Conservation (phyloP, 83 land plant genomes). For the Picea mariana region DNA sequence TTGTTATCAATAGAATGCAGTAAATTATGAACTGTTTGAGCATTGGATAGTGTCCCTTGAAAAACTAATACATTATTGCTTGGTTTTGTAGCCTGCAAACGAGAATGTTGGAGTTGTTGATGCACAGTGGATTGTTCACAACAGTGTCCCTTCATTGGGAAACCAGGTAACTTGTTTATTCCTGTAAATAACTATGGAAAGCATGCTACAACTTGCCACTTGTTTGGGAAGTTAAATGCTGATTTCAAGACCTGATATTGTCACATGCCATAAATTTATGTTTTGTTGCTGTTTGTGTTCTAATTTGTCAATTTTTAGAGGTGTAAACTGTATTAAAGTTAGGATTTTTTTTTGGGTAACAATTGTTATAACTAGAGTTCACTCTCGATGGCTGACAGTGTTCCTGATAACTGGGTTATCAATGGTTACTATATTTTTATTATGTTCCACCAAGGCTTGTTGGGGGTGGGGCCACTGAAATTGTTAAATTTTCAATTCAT, state of each 20-base stretch:
- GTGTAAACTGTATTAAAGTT: background rate
- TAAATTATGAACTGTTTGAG: background rate
- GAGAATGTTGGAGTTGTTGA: slow-evolving; percentile 62
- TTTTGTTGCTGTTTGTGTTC: background rate
- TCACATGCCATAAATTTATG: background rate
- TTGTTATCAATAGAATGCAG: background rate
- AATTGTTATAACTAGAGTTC: background rate
- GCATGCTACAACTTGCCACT: slow-evolving; percentile 4
- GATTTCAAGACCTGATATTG: background rate
- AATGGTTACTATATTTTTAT: background rate
- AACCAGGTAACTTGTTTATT: slow-evolving; percentile 27
- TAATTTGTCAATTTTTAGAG: background rate
- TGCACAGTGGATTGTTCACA: slow-evolving; percentile 56
- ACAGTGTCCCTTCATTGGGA: slow-evolving; percentile 40
- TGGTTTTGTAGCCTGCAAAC: slow-evolving; percentile 46
- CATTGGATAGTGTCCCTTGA: background rate
- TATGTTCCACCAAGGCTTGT: background rate
- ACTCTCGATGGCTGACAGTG: background rate
- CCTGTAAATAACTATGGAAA: background rate
- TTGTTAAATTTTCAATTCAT: too few species aligned
- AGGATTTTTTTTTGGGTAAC: background rate
- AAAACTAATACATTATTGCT: slow-evolving; percentile 5
- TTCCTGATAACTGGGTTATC: background rate
- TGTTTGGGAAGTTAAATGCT: background rate
- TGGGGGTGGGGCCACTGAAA: background rate